A percentile compares a stretch with the other conserved stretches of the same genome.
These are phyloP conservation scores for Colletotrichum plurivorum DNA, from an alignment of 2,329 filamentous ascomycete genomes.

Conservation along the genomic window DNA sequence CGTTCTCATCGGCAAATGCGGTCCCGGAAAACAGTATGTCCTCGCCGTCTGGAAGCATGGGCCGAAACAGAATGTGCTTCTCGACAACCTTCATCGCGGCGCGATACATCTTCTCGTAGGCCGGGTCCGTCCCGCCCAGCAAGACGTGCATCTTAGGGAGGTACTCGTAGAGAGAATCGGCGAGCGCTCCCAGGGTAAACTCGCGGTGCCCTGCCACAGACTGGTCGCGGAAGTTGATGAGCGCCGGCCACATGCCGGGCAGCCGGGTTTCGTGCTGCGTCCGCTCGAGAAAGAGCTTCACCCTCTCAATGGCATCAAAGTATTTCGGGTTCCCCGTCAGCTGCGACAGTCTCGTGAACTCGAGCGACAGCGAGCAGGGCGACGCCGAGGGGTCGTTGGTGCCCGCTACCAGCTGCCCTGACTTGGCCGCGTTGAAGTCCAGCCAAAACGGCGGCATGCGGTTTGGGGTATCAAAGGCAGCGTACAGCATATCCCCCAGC, in stretches of 20 bases:
- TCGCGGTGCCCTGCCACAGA: constrained; percentile 48
- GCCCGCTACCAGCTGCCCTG: constrained; percentile 30
- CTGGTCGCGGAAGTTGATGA: constrained; percentile 71
- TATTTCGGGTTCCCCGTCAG: constrained; percentile 81
- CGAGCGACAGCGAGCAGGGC: constrained; percentile 77
- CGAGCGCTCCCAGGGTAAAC: constrained; percentile 56
- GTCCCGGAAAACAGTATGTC: constrained; percentile 71
- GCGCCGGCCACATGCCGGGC: constrained; percentile 81
- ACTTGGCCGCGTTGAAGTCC: constrained; percentile 35
- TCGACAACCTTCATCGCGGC: constrained; percentile 68
- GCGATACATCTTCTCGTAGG: constrained; percentile 72
- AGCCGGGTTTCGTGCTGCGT: constrained; percentile 77
- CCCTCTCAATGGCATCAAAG: constrained; percentile 78
- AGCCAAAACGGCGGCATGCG: constrained; percentile 66
- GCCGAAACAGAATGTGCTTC: constrained; percentile 73
- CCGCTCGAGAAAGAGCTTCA: constrained; percentile 76
- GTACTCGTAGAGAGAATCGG: constrained; percentile 60
- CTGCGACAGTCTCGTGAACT: constrained; percentile 81
- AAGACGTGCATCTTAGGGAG: constrained; percentile 65
- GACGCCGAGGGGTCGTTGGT: constrained; percentile 58
- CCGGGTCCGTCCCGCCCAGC: constrained; percentile 67
- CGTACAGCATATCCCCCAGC: constrained; percentile 75
- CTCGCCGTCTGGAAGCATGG: constrained; percentile 74
- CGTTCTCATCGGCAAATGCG: constrained; percentile 43
- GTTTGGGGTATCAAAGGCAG: constrained; percentile 77